A percentile compares a stretch with the other conserved stretches of the same genome.
Conservation (phyloP, 257 asterid genomes). For the Dorcoceras hygrometricum region DNA sequence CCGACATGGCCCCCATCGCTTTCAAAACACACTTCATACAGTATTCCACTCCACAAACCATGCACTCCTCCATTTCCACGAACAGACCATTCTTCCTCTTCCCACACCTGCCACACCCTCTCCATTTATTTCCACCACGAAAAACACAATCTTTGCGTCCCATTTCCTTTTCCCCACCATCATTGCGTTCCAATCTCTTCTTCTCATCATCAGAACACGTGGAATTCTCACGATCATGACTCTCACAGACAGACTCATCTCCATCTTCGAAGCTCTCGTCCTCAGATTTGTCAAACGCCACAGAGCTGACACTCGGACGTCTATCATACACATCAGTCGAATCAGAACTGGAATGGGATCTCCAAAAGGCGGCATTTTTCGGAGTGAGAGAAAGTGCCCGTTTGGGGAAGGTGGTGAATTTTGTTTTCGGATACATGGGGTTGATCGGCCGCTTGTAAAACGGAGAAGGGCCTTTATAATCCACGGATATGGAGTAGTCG, state of each 20-base stretch:
- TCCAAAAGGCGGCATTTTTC: constrained; percentile 29
- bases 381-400: constrained; percentile 35
- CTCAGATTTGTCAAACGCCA: constrained; percentile 20
- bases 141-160: constrained; percentile 13
- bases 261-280: constrained; percentile 8
- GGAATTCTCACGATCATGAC: constrained; percentile 8
- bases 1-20: constrained; percentile 87
- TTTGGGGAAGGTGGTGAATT: constrained; percentile 38
- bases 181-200: constrained; percentile 18
- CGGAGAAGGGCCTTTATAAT: constrained; percentile 53
- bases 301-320: constrained; percentile 14
- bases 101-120: constrained; percentile 54
- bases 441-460: constrained; percentile 32
- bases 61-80: constrained; percentile 38
- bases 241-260: constrained; percentile 17
- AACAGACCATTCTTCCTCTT: constrained; percentile 30
- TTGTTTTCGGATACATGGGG: constrained; percentile 29
- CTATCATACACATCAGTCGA: constrained; percentile 24
- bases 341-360: constrained; percentile 32
- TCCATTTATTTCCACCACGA: constrained; percentile 12
- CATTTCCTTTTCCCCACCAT: constrained; percentile 18
- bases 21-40: constrained; percentile 57
- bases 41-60: constrained; percentile 67
- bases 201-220: constrained; percentile 18
- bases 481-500: constrained; percentile 63